phyloP scores from a whole-genome alignment of 768 basidiomycete species.

The Boletus rubropictus region DNA sequence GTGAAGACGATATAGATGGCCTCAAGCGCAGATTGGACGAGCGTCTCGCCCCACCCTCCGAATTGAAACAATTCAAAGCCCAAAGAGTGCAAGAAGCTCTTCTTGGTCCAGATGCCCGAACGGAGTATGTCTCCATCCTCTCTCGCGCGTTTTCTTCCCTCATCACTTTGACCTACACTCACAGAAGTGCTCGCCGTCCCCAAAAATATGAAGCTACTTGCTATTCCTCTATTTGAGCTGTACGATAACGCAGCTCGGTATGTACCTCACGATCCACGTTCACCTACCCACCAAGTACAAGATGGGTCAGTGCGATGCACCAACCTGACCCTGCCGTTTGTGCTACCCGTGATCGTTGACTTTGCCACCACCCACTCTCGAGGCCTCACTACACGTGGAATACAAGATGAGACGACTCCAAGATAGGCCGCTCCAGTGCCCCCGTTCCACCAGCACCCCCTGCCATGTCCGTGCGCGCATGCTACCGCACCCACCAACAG shows the following conservation, averaged over 20 bases:
- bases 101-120: constrained; percentile 92
- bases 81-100: constrained; percentile 96
- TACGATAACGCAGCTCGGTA: constrained; percentile 95
- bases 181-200: constrained; percentile 94
- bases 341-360: no score
- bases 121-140: constrained; percentile 54
- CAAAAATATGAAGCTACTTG: constrained; percentile 97
- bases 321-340: no score
- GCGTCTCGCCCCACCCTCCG: constrained; percentile 74
- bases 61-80: constrained; percentile 82
- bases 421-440: no score
- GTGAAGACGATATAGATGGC: constrained; percentile 89
- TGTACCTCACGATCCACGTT: constrained; percentile 8
- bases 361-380: no score
- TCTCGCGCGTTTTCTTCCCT: neutral
- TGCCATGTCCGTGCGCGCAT: no score
- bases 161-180: constrained; percentile 1
- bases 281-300: no score
- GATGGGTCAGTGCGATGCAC: no score
- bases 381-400: no score
- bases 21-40: constrained; percentile 86
- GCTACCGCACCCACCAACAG: no score
- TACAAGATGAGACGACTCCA: no score
- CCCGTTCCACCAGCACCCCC: no score
- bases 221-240: constrained; percentile 92